Percentiles rank a stretch among this genome's conserved stretches.
Conservation (phyloP, 805 yeast genomes). For the Candida odintsovae region DNA sequence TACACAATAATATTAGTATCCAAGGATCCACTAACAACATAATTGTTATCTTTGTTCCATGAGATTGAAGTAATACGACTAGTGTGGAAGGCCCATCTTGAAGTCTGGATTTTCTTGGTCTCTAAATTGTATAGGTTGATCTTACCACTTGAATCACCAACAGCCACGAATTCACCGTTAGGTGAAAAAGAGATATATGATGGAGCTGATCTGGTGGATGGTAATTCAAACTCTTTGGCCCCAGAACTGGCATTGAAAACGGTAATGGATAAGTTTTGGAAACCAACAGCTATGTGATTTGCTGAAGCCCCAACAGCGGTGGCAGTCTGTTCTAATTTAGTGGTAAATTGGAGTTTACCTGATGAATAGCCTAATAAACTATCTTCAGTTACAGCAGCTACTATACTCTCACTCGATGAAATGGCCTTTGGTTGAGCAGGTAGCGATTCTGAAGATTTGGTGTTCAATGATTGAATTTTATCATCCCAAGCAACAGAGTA, state of each 20-base stretch:
- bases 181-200: constrained; percentile 66
- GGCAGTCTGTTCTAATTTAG: constrained; percentile 32
- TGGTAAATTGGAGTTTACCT: constrained; percentile 26
- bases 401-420: constrained; percentile 28
- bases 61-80: constrained; percentile 69
- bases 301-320: constrained; percentile 42
- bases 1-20: constrained; percentile 81
- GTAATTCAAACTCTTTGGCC: constrained; percentile 26
- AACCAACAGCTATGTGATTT: constrained; percentile 44
- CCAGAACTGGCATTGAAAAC: constrained; percentile 32
- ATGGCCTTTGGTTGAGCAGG: constrained; percentile 48
- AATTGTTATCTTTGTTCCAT: constrained; percentile 75
- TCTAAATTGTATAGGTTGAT: constrained; percentile 61
- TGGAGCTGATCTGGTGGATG: constrained; percentile 54
- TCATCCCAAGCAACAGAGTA: constrained; percentile 90
- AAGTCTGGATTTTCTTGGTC: constrained; percentile 56
- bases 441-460: constrained; percentile 27
- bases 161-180: constrained; percentile 62
- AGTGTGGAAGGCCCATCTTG: constrained; percentile 95
- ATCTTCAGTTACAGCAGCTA: constrained; percentile 36
- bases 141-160: constrained; percentile 85
- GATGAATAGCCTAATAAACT: constrained; percentile 27
- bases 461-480: constrained; percentile 40
- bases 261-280: constrained; percentile 32
- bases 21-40: constrained; percentile 71